Percentiles rank a stretch among this genome's conserved stretches.
These are phyloP conservation scores for Powellomyces hirtus DNA, from an alignment of 192 early-diverging fungal species.

Conservation along the genomic window DNA sequence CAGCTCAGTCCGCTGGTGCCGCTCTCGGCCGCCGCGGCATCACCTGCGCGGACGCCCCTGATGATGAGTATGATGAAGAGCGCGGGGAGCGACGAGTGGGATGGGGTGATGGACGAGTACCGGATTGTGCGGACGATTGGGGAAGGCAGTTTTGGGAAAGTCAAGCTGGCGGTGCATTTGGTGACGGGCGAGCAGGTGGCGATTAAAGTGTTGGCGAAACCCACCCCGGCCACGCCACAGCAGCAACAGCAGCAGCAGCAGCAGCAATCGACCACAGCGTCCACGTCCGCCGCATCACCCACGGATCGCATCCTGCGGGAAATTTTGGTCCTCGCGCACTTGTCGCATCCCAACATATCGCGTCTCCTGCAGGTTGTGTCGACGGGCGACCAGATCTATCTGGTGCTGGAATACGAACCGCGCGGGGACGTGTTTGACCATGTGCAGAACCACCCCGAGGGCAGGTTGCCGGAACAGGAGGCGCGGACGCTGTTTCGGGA, in stretches of 20 bases:
- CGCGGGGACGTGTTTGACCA: constrained; percentile 45
- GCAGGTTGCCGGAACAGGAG: constrained; percentile 54
- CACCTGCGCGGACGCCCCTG: background rate
- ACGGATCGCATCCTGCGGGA: constrained; percentile 43
- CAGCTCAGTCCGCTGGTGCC: background rate
- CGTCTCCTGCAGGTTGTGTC: constrained; percentile 71
- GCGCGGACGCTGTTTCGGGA: constrained; percentile 65
- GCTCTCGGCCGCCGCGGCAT: background rate
- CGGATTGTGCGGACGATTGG: constrained; percentile 39
- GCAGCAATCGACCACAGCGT: constrained; percentile 21
- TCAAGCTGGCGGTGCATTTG: constrained; percentile 42
- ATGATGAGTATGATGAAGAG: too few species aligned
- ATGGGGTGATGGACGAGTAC: constrained; percentile 29
- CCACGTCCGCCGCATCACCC: constrained; percentile 1
- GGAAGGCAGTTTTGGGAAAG: constrained; percentile 47
- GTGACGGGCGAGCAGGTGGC: constrained; percentile 35
- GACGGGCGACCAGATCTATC: constrained; percentile 51
- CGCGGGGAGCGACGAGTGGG: constrained; percentile 4
- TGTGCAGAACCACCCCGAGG: constrained; percentile 39
- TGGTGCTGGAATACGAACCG: constrained; percentile 48
- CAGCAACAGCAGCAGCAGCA: background rate
- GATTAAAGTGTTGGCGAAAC: background rate
- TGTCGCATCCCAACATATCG: constrained; percentile 73
- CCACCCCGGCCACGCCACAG: background rate
- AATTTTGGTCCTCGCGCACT: constrained; percentile 52